Percentiles rank a stretch among this genome's conserved stretches.
Conservation (phyloP, 73 alveolate genomes). For the Paramecium sexaurelia region DNA sequence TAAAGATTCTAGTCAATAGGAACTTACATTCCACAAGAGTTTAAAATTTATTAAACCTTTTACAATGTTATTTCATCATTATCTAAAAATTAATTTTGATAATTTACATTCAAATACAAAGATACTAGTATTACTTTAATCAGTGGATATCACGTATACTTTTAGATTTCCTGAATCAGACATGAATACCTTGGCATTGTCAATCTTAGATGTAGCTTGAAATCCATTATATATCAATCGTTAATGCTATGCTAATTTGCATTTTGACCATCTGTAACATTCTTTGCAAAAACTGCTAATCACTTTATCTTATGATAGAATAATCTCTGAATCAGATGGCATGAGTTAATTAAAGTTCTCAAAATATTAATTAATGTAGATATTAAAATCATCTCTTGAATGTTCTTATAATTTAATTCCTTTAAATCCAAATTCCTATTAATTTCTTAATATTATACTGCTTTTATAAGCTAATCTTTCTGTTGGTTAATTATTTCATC, state of each 20-base stretch:
- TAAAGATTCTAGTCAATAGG: slow-evolving; percentile 15
- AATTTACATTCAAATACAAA: slow-evolving; percentile 20
- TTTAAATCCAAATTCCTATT: neutral
- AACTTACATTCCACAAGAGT: neutral
- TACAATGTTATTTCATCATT: neutral
- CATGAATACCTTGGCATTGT: neutral
- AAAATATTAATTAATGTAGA: neutral
- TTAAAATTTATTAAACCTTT: neutral
- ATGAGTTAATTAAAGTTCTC: neutral
- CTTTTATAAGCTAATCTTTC: neutral
- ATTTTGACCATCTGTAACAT: slow-evolving; percentile 20
- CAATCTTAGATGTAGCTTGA: neutral
- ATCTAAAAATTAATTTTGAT: neutral
- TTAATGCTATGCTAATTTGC: neutral
- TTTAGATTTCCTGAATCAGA: neutral
- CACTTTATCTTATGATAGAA: neutral
- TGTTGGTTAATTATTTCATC: neutral
- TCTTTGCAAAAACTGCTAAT: slow-evolving; percentile 15
- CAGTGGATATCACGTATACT: neutral
- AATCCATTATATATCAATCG: neutral
- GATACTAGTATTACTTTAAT: slow-evolving; percentile 19
- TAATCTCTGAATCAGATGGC: neutral
- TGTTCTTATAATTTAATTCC: neutral
- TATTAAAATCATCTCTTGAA: neutral
- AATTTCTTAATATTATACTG: neutral